A percentile compares a stretch with the other conserved stretches of the same genome.
Conservation (phyloP, 495 filamentous ascomycete species). For the Chaetomium cochliodes region DNA sequence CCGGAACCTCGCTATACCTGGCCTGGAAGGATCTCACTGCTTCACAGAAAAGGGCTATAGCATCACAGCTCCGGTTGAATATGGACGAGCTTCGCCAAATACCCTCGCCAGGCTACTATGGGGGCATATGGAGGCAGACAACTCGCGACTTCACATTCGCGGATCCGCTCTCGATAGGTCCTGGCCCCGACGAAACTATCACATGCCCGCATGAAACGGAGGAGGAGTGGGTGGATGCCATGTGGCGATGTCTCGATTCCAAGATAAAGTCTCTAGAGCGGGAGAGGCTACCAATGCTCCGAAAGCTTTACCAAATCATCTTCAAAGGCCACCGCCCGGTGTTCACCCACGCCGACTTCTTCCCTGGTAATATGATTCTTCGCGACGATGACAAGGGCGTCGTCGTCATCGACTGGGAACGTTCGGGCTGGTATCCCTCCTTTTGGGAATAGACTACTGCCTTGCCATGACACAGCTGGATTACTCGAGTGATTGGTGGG, state of each 20-base stretch:
- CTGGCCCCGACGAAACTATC: background rate
- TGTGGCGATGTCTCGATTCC: constrained; percentile 2
- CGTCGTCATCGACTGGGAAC: background rate
- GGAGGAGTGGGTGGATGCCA: constrained; percentile 4
- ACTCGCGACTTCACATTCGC: background rate
- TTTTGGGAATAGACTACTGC: constrained; percentile 12
- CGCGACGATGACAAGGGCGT: background rate
- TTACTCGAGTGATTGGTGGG: background rate
- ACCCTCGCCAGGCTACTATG: constrained; percentile 6
- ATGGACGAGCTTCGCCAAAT: constrained; percentile 2
- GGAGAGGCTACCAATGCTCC: background rate
- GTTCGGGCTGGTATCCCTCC: constrained; percentile 4
- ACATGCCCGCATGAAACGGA: background rate
- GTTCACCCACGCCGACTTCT: constrained; percentile 7
- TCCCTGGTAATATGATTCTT: background rate
- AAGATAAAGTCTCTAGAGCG: no score
- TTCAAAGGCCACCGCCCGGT: constrained; percentile 9
- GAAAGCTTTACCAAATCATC: background rate
- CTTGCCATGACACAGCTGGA: background rate
- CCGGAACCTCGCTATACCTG: background rate
- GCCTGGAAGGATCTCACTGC: background rate
- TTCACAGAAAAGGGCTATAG: background rate
- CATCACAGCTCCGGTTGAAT: background rate
- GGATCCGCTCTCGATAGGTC: background rate
- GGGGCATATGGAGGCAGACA: constrained; percentile 11